These are phyloP conservation scores for Sarocladiaceae sp. DNA, from an alignment of 2,329 filamentous ascomycete genomes.

Conservation along the genomic window DNA sequence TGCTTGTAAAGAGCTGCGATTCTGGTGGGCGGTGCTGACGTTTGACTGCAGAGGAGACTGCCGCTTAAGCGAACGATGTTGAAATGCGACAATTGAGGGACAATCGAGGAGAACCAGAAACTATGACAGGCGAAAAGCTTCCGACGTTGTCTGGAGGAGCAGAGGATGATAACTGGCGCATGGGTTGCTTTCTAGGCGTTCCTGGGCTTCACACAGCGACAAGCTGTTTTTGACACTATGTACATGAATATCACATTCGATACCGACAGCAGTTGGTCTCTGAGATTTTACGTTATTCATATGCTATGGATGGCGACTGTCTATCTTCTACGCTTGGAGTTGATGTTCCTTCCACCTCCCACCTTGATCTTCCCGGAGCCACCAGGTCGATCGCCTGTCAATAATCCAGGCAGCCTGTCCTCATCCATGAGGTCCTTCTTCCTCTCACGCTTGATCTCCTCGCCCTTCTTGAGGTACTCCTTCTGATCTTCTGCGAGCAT, in stretches of 20 bases:
- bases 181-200: constrained; percentile 14
- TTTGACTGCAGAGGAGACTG: constrained; percentile 18
- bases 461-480: constrained; percentile 68
- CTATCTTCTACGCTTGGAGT: constrained; percentile 49
- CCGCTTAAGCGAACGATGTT: background rate
- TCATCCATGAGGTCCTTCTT: constrained; percentile 90
- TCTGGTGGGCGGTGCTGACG: constrained; percentile 1
- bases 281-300: background rate
- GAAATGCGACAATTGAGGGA: constrained; percentile 6
- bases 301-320: background rate
- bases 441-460: constrained; percentile 61
- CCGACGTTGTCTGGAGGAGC: background rate
- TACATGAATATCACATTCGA: background rate
- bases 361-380: constrained; percentile 67
- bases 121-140: no score
- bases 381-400: constrained; percentile 70
- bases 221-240: background rate
- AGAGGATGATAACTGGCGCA: constrained; percentile 12
- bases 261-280: background rate
- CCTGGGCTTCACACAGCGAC: background rate
- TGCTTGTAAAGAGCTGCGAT: background rate
- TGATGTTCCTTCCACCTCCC: constrained; percentile 82
- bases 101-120: background rate
- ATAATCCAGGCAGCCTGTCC: constrained; percentile 80
- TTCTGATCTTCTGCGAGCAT: constrained; percentile 95